Base-by-base conservation (phyloP, 75 land plant species). In the Sequoia sempervirens region DNA sequence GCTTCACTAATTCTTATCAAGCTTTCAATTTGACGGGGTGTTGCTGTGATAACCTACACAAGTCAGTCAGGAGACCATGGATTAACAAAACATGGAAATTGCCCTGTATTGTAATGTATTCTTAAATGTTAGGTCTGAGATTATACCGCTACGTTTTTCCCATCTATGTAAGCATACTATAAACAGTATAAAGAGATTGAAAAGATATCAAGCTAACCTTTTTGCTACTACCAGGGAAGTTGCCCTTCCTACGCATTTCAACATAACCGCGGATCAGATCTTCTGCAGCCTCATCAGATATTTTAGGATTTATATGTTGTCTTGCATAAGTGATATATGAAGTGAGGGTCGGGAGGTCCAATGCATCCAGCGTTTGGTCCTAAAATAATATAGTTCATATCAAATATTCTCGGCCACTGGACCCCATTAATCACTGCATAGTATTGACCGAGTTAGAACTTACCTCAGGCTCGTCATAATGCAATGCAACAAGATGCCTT, bases 1-100 rank as follows among this genome's bases (percentile, higher is more conserved):
- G 99, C 96, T 89, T 97, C 97, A 87, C 99, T 94, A 40, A 97
- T 92, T 61, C 98, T 97, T 84, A 97, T 95, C 83, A 97, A 86
- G 84, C 98, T 96, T 85, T 97, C 99, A 85, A 97, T 91, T 82
- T 97, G 99, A 68, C 99, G 89, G n/a, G 99, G 96, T 54, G 99
- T 95, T 37, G 99, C 99, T 72, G 99, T 97, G 82, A 97, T 97
- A 5, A 97, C 99, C 99, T 97, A 82, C 68, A 84, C 18, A 68
- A 41, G 2, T 38, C 64, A 41, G 28, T 26, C 8, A 46, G 58
- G 11, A 38, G 17, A 38, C 40, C 28, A 79, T 1, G n/a, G 20
- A 20, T 40, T 26, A 79, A 10, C 26, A 41, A 20, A 43, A 36
- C 80, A 79, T 40, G 3, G 4, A 41, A 13, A 79, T 36, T 40